Base-by-base conservation (phyloP, 2,329 filamentous ascomycete genomes). In the Aspergillus ochraceoroseus region DNA sequence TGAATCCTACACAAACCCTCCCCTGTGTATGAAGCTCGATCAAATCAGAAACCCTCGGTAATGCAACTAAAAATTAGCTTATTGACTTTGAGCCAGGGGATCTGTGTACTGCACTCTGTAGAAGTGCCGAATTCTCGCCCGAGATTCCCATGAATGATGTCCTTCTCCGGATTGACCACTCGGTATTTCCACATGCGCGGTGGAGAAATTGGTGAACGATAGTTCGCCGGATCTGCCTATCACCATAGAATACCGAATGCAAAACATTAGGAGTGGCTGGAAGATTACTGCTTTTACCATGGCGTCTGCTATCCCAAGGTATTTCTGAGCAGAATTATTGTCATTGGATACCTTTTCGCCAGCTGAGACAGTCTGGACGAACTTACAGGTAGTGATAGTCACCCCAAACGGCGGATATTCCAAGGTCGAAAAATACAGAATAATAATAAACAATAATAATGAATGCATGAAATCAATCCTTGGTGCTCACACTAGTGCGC, bases 151-250 rank as follows among this genome's bases (percentile, higher is more conserved):
- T n/a, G n/a, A n/a, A n/a, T n/a, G n/a, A n/a, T n/a, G n/a, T n/a
- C n/a, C n/a, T n/a, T n/a, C n/a, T n/a, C n/a, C n/a, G n/a, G n/a
- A n/a, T n/a, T n/a, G n/a, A 28, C 19, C 19, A 13, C 15, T 18
- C 9, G 22, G 11, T 8, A n/a, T n/a, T n/a, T 28, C 26, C 11
- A 28, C 26, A n/a, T n/a, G 11, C 11, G 22, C 28, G 9, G 31
- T 33, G 32, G 38, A 30, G 26, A 30, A 28, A 32, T 8, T 14
- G 14, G 33, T 20, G 27, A 37, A 38, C 28, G 14, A 31, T 17
- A 28, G 33, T 17, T 19, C 23, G 11, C 13, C 25, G 15, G 7
- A 41, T 25, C 17, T 34, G 13, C 15, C 18, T 34, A 28, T 34
- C 25, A 18, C 31, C 26, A 17, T 13, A 13, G 4, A 15, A 7